Evolutionary conservation across 306 rosid genomes (phyloP).

Genomic region (apple (Malus domestica)): DNA sequence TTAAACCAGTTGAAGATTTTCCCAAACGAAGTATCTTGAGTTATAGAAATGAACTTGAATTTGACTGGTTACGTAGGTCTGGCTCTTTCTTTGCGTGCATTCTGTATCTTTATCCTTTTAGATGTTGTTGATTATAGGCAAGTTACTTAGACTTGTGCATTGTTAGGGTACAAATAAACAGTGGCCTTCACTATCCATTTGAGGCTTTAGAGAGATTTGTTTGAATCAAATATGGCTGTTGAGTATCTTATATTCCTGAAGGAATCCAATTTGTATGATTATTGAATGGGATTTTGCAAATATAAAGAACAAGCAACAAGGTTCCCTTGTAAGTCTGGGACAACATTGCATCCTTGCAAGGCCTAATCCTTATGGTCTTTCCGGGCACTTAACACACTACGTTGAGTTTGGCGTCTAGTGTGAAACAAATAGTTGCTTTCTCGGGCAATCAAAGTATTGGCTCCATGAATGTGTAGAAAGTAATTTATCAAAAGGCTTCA

Average conservation of each 20-base stretch:
- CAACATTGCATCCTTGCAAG: neutral
- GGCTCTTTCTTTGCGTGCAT: neutral
- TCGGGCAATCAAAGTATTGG: neutral
- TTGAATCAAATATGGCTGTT: neutral
- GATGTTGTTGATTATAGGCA: neutral
- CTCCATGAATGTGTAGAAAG: neutral
- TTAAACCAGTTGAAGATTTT: neutral
- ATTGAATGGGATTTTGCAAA: neutral
- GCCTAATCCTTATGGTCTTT: neutral
- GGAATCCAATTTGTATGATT: too few species aligned
- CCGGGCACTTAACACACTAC: neutral
- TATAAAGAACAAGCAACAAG: neutral
- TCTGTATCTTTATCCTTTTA: neutral
- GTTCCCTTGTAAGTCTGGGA: neutral
- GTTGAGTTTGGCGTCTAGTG: neutral
- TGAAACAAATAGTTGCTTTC: neutral
- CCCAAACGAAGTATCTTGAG: neutral
- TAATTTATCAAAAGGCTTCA: neutral
- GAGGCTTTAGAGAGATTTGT: neutral
- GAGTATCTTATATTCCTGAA: too few species aligned
- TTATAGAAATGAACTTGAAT: neutral
- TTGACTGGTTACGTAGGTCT: neutral
- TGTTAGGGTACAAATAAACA: neutral
- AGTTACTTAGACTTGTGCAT: neutral
- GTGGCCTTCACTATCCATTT: neutral